Evolutionary conservation across 2,329 filamentous ascomycete species (phyloP).

Genomic region (Furcasterigmium furcatum): DNA sequence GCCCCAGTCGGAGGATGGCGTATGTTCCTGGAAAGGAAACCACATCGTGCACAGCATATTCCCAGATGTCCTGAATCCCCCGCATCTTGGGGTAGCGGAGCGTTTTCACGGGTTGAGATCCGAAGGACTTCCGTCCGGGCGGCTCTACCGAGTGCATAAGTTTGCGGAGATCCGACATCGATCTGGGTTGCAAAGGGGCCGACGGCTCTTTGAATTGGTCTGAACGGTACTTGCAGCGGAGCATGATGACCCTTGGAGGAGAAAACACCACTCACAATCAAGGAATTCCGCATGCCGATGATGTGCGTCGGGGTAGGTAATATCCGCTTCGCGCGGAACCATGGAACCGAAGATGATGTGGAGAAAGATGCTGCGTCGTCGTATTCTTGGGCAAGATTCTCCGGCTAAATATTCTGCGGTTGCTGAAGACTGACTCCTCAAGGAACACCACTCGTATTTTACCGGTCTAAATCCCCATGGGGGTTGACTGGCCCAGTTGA

Average conservation of each 20-base stretch:
- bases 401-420: too few relatives aligned
- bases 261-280: background rate
- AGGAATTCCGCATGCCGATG: background rate
- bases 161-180: background rate
- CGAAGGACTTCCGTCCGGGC: background rate
- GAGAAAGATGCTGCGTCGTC: too few relatives aligned
- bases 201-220: background rate
- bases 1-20: background rate
- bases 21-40: background rate
- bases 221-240: background rate
- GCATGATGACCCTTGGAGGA: too few relatives aligned
- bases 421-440: too few relatives aligned
- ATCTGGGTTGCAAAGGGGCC: background rate
- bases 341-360: too few relatives aligned
- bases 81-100: background rate
- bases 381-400: too few relatives aligned
- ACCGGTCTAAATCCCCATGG: too few relatives aligned
- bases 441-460: too few relatives aligned
- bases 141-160: background rate
- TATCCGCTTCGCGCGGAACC: conserved; percentile 1
- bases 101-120: background rate
- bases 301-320: background rate
- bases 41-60: background rate
- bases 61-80: too few relatives aligned
- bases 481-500: too few relatives aligned